Conservation (phyloP, 2,329 filamentous ascomycete genomes). For the Verruconis gallopava region DNA sequence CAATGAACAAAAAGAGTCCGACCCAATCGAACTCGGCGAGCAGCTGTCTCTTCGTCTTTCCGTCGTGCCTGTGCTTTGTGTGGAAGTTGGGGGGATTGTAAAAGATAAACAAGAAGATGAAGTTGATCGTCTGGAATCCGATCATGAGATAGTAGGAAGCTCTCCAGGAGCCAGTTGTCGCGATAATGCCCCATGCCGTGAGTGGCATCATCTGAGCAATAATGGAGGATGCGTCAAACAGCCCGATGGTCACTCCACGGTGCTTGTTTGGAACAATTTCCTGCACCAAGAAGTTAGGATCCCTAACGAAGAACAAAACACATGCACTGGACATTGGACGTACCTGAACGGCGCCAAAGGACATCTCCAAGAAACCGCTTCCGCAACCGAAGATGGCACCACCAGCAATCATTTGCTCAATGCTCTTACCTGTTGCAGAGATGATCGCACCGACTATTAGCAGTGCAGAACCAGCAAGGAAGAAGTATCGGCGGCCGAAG, state of each 20-base stretch:
- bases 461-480: conserved; percentile 22
- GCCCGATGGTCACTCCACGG: conserved; percentile 20
- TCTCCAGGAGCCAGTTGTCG: conserved; percentile 13
- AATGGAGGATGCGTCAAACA: conserved; percentile 22
- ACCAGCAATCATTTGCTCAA: conserved; percentile 29
- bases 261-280: conserved; percentile 20
- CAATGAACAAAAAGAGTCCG: conserved; percentile 35
- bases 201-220: conserved; percentile 23
- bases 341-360: conserved; percentile 23
- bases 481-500: conserved; percentile 24
- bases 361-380: conserved; percentile 27
- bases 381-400: conserved; percentile 30
- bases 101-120: conserved; percentile 21
- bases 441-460: conserved; percentile 26
- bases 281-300: conserved; percentile 12
- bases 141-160: conserved; percentile 22
- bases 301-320: too few relatives aligned
- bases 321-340: conserved; percentile 10
- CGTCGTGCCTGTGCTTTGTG: conserved; percentile 19
- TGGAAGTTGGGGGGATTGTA: conserved; percentile 19
- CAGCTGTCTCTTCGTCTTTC: conserved; percentile 17
- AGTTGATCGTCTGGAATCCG: conserved; percentile 17
- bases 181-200: conserved; percentile 21
- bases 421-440: conserved; percentile 26
- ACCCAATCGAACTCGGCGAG: conserved; percentile 37